Evolutionary conservation across 805 yeast genomes (phyloP).

Genomic region (Saccharomyces kudriavzevii): DNA sequence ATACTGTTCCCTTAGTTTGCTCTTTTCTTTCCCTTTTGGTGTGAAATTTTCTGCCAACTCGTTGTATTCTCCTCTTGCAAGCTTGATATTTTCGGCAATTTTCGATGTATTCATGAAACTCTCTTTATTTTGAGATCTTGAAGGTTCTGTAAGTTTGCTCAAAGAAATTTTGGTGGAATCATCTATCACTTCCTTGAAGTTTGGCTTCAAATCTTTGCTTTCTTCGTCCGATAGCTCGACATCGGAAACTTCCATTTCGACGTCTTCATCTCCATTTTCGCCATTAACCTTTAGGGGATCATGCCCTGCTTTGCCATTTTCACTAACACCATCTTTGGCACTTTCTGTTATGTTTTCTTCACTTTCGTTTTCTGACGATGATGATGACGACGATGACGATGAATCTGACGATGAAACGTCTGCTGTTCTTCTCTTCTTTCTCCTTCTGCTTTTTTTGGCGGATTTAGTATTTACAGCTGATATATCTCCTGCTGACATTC

Average conservation of each 20-base stretch:
- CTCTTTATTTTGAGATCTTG: not conserved
- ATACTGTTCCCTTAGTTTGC: constrained; percentile 37
- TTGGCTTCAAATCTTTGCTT: constrained; percentile 1
- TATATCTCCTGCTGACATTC: constrained; percentile 23
- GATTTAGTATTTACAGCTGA: constrained; percentile 11
- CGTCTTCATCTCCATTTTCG: constrained; percentile 11
- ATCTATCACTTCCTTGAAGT: constrained; percentile 12
- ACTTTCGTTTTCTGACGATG: constrained; percentile 25
- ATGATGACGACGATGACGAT: constrained; percentile 33
- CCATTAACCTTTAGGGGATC: not conserved
- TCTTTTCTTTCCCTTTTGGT: not conserved
- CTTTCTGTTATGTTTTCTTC: constrained; percentile 8
- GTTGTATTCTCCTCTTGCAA: not conserved
- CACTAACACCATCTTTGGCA: constrained; percentile 3
- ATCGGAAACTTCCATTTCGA: constrained; percentile 29
- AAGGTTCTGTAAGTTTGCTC: not conserved
- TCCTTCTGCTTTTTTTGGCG: constrained; percentile 40
- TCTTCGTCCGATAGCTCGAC: constrained; percentile 22
- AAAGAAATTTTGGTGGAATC: constrained; percentile 2
- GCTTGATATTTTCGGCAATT: not conserved
- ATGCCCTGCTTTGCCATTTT: not conserved
- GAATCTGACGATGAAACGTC: constrained; percentile 53
- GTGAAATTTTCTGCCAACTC: constrained; percentile 3
- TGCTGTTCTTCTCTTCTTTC: constrained; percentile 79
- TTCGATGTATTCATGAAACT: not conserved